Evolutionary conservation across 345 rosid species (phyloP).

Genomic region (Aurinia saxatilis): DNA sequence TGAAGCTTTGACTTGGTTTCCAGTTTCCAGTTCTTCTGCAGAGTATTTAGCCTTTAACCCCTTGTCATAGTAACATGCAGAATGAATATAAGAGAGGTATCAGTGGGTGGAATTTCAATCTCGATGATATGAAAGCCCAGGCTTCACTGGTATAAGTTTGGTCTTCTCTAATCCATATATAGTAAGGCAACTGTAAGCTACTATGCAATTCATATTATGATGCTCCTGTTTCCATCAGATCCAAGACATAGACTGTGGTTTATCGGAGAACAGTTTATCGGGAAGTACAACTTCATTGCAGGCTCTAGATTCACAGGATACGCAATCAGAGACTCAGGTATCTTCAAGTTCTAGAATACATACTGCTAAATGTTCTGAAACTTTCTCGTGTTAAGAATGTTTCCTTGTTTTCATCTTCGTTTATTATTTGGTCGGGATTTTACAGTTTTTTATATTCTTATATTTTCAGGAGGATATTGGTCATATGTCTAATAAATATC

Average conservation of each 20-base stretch:
- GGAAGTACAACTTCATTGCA: constrained; percentile 51
- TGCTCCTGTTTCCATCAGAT: constrained; percentile 46
- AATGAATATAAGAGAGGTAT: constrained; percentile 97
- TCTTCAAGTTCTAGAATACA: constrained; percentile 4
- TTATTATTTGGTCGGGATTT: constrained; percentile 5
- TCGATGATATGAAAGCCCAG: constrained; percentile 96
- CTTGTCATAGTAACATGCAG: constrained; percentile 40
- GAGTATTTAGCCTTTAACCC: constrained; percentile 22
- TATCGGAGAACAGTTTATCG: constrained; percentile 40
- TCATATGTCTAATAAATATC: constrained; percentile 28
- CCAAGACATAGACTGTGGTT: constrained; percentile 63
- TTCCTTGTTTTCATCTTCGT: background rate
- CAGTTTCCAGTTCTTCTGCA: background rate
- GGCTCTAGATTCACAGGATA: constrained; percentile 45
- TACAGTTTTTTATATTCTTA: constrained; percentile 19
- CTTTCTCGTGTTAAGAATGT: background rate
- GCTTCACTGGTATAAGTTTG: constrained; percentile 74
- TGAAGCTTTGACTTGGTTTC: background rate
- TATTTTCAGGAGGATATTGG: constrained; percentile 51
- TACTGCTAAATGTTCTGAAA: background rate
- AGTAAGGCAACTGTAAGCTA: constrained; percentile 7
- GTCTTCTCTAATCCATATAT: constrained; percentile 3
- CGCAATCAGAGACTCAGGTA: constrained; percentile 34
- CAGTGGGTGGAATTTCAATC: constrained; percentile 96
- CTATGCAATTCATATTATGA: constrained; percentile 1